Evolutionary conservation across 371 early-diverging fungal genomes (phyloP).

Genomic region (Homolaphlyctis polyrhiza): DNA sequence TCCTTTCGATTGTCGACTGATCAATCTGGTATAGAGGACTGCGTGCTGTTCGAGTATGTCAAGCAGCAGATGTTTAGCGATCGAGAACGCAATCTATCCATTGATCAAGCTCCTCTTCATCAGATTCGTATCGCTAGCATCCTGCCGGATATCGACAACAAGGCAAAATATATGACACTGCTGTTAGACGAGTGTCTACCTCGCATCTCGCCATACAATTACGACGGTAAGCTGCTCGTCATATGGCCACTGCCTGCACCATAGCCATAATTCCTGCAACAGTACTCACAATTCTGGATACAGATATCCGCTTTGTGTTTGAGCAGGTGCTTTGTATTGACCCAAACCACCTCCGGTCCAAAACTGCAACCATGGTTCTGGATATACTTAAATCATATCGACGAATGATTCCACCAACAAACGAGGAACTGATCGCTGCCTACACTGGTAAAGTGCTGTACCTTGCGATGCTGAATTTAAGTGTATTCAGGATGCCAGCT

Average conservation of each 20-base stretch:
- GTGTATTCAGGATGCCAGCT: conserved; percentile 2
- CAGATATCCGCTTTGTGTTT: conserved; percentile 27
- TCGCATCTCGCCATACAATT: conserved; percentile 50
- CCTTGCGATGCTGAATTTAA: neutral
- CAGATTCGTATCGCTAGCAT: conserved; percentile 24
- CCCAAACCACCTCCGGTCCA: conserved; percentile 18
- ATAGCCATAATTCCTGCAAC: too few species aligned
- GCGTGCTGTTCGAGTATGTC: conserved; percentile 33
- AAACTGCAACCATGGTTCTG: conserved; percentile 22
- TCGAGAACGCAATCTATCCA: neutral
- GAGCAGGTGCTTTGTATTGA: conserved; percentile 32
- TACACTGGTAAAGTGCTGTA: conserved; percentile 8
- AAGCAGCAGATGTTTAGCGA: conserved; percentile 18
- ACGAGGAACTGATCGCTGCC: neutral
- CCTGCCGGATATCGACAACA: conserved; percentile 33
- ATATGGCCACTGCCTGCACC: too few species aligned
- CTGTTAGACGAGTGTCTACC: conserved; percentile 31
- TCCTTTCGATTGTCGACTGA: neutral
- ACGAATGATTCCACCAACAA: conserved; percentile 13
- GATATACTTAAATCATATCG: conserved; percentile 43
- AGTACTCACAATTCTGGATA: too few species aligned
- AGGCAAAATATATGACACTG: conserved; percentile 26
- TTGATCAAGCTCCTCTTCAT: conserved; percentile 11
- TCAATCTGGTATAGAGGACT: conserved; percentile 26
- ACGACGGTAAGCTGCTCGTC: conserved; percentile 44